Evolutionary conservation across 2,329 filamentous ascomycete genomes (phyloP).

Genomic region (Fusarium graminum): DNA sequence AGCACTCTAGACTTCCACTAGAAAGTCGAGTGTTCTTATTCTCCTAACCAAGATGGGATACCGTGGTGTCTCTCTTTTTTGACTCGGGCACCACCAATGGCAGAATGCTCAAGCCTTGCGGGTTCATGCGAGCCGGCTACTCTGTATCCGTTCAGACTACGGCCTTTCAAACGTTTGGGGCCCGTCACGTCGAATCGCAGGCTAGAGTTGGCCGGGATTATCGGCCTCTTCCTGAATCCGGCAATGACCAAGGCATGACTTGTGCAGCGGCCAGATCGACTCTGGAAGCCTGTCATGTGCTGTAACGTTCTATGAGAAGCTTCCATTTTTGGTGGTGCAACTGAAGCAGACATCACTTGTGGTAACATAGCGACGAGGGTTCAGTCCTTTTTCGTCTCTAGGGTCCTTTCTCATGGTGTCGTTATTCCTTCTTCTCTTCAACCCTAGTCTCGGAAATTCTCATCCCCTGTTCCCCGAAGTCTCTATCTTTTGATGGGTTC

Average conservation of each 20-base stretch:
- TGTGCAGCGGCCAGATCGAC: slow-evolving; percentile 6
- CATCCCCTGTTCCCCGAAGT: slow-evolving; percentile 38
- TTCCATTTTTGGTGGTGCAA: not conserved
- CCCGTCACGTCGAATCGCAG: slow-evolving; percentile 1
- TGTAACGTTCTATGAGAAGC: not conserved
- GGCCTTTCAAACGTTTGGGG: not conserved
- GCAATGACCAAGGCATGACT: slow-evolving; percentile 15
- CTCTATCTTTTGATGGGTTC: slow-evolving; percentile 15
- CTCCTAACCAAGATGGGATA: not conserved
- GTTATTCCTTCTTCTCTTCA: slow-evolving; percentile 9
- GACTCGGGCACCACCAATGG: not conserved
- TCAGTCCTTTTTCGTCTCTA: not conserved
- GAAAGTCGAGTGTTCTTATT: not conserved
- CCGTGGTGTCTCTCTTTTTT: not conserved
- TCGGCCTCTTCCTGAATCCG: slow-evolving; percentile 7
- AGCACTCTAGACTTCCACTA: not conserved
- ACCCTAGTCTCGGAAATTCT: slow-evolving; percentile 28
- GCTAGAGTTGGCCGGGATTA: slow-evolving; percentile 19
- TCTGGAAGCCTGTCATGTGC: slow-evolving; percentile 8
- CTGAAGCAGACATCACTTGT: not conserved
- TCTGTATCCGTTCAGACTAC: no score
- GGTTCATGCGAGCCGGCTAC: not conserved
- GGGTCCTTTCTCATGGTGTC: slow-evolving; percentile 4
- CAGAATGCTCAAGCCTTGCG: not conserved
- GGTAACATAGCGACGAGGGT: not conserved